A percentile compares a stretch with the other conserved stretches of the same genome.
phyloP scores from a whole-genome alignment of 176 grass and related monocot genomes.

The Aechmea fasciata region DNA sequence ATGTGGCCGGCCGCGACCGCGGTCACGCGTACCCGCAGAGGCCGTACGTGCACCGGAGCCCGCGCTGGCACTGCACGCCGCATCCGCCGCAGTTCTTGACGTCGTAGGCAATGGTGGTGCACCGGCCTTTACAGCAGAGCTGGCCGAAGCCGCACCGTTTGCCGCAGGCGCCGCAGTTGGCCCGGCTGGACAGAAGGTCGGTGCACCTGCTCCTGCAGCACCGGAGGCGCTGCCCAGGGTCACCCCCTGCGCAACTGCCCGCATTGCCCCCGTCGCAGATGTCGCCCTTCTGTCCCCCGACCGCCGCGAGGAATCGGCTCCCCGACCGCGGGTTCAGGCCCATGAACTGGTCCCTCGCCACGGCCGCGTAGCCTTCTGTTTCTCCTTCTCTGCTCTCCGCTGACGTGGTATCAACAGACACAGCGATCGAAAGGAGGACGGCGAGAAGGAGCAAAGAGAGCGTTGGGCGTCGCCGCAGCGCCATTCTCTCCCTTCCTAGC shows the following conservation, averaged over 20 bases:
- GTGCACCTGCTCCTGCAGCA: conserved; percentile 35
- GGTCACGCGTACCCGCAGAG: conserved; percentile 40
- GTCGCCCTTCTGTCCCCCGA: not conserved
- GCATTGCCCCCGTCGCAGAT: conserved; percentile 1
- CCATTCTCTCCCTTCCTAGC: not conserved
- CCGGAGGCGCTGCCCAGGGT: not conserved
- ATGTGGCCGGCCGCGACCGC: not conserved
- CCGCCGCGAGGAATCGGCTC: conserved; percentile 30
- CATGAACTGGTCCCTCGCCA: conserved; percentile 17
- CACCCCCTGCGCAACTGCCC: not conserved
- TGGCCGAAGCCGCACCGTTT: conserved; percentile 31
- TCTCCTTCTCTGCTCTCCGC: no score
- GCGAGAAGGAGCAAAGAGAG: not conserved
- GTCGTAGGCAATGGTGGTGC: conserved; percentile 27
- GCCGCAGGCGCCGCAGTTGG: conserved; percentile 50
- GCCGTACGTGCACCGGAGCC: conserved; percentile 26
- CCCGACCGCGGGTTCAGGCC: conserved; percentile 3
- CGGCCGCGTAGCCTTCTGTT: not conserved
- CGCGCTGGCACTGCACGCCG: conserved; percentile 25
- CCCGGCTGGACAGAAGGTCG: conserved; percentile 30
- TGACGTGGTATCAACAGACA: not conserved
- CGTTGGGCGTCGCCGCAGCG: not conserved
- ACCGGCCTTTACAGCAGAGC: conserved; percentile 44
- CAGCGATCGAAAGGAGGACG: not conserved
- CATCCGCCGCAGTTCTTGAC: conserved; percentile 36